Conservation (phyloP, 129 eudicot species). For the Apium graveolens region DNA sequence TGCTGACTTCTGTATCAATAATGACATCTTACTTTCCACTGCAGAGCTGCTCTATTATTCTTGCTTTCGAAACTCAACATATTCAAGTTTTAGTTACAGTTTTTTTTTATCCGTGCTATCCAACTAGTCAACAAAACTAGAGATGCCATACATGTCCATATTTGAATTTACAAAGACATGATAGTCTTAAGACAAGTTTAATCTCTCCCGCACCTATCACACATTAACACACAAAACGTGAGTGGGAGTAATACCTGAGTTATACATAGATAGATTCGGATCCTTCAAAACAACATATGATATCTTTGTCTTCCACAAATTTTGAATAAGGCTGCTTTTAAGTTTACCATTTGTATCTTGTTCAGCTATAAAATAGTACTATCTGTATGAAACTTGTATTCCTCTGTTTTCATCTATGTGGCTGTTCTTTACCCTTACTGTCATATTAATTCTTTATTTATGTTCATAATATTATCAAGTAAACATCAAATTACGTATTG, state of each 20-base stretch:
- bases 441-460: neutral
- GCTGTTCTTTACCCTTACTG: neutral
- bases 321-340: neutral
- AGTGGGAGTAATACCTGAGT: neutral
- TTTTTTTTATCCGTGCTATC: neutral
- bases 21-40: slow-evolving; percentile 22
- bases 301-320: neutral
- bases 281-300: neutral
- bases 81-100: neutral
- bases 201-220: neutral
- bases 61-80: slow-evolving; percentile 11
- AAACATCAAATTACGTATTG: neutral
- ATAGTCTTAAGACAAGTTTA: neutral
- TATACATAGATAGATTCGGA: neutral
- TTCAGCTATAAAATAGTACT: neutral
- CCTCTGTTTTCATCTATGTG: neutral
- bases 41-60: slow-evolving; percentile 9
- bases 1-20: slow-evolving; percentile 35
- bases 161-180: neutral
- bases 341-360: neutral
- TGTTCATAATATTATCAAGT: neutral
- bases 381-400: neutral
- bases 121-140: neutral
- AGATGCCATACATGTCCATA: neutral
- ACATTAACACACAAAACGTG: neutral